Conservation (phyloP, 164 flowering plant species). For the Akebia trifoliata region DNA sequence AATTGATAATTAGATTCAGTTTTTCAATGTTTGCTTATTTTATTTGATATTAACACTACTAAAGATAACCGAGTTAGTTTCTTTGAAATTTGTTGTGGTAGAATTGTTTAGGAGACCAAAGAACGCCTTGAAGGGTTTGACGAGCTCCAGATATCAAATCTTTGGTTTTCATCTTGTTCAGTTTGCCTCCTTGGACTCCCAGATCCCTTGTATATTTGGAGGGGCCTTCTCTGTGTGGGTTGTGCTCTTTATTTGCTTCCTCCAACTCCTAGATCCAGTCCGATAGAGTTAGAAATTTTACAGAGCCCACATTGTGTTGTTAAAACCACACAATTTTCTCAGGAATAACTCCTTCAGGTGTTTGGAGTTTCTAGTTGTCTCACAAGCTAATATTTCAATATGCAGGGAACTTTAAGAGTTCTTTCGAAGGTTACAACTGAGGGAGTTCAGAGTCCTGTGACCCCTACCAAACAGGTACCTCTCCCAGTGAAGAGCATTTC, state of each 20-base stretch:
- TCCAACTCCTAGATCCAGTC: background rate
- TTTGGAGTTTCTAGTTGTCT: background rate
- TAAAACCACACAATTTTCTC: background rate
- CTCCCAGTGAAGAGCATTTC: background rate
- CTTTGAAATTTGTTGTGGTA: too few relatives aligned
- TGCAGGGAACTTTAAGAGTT: slow-evolving; percentile 59
- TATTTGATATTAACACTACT: too few relatives aligned
- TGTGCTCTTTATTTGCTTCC: background rate
- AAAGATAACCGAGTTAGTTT: too few relatives aligned
- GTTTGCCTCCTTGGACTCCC: background rate
- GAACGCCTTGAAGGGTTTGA: too few relatives aligned
- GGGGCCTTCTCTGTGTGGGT: background rate
- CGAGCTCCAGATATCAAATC: too few relatives aligned
- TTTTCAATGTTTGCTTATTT: too few relatives aligned
- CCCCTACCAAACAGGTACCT: slow-evolving; percentile 30
- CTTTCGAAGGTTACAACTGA: slow-evolving; percentile 25
- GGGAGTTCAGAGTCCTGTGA: slow-evolving; percentile 23
- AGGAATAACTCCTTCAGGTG: background rate
- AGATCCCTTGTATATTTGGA: background rate
- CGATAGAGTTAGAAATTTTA: background rate
- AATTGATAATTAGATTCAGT: too few relatives aligned
- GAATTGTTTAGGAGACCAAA: too few relatives aligned
- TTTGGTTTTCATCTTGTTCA: too few relatives aligned
- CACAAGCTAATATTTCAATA: background rate
- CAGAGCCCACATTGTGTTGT: background rate